Conservation (phyloP, 345 rosid species). For the Syzygium aqueum region DNA sequence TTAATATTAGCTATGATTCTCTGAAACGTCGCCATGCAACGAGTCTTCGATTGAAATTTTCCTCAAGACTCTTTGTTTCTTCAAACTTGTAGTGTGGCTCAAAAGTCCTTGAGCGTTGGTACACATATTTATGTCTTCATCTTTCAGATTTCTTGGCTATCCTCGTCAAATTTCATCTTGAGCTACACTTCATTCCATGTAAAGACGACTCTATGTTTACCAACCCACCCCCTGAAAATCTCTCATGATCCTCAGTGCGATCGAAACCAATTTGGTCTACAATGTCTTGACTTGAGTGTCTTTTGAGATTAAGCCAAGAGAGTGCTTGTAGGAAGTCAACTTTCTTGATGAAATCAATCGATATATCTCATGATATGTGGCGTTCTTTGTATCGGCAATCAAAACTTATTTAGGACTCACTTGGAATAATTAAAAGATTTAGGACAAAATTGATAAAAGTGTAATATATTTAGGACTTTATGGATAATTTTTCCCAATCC, state of each 20-base stretch:
- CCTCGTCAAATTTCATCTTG: neutral
- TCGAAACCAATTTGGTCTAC: neutral
- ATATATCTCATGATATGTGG: neutral
- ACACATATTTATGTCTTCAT: neutral
- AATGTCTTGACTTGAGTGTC: neutral
- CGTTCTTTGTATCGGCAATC: neutral
- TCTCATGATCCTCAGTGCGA: neutral
- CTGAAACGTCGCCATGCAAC: neutral
- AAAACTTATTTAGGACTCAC: too few species aligned
- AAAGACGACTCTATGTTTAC: neutral
- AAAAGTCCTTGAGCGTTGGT: neutral
- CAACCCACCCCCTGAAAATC: neutral
- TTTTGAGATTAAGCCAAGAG: neutral
- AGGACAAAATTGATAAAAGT: too few species aligned
- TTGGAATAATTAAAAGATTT: too few species aligned
- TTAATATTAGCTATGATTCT: neutral
- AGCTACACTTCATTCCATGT: neutral
- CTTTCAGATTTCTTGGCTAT: neutral
- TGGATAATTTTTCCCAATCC: too few species aligned
- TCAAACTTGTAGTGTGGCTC: neutral
- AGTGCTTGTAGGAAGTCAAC: neutral
- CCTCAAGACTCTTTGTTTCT: neutral
- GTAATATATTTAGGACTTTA: too few species aligned
- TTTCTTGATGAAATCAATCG: neutral
- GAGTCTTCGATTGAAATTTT: neutral